Conservation (phyloP, 768 basidiomycete genomes). For the Lentinula boryana region DNA sequence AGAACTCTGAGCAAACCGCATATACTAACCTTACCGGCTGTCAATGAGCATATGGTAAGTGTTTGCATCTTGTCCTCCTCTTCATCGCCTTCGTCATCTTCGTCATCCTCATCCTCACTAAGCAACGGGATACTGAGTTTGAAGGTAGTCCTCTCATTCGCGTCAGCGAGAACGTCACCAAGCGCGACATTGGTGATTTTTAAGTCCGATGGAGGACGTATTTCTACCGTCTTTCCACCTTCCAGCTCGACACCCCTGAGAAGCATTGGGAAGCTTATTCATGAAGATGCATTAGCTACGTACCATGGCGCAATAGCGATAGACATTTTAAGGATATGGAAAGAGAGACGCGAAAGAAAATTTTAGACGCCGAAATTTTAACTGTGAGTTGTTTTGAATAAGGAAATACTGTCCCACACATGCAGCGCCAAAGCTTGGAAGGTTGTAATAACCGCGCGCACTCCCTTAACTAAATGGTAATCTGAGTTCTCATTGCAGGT, state of each 20-base stretch:
- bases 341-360: neutral
- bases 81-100: slow-evolving; percentile 28
- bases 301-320: slow-evolving; percentile 66
- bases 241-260: slow-evolving; percentile 56
- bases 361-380: neutral
- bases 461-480: slow-evolving; percentile 41
- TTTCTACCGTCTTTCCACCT: slow-evolving; percentile 49
- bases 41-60: slow-evolving; percentile 73
- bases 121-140: slow-evolving; percentile 51
- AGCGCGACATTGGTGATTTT: slow-evolving; percentile 80
- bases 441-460: neutral
- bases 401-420: neutral
- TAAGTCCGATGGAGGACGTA: slow-evolving; percentile 63
- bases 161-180: slow-evolving; percentile 63
- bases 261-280: slow-evolving; percentile 7
- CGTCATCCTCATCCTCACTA: slow-evolving; percentile 39
- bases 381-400: neutral
- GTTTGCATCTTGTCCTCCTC: slow-evolving; percentile 23
- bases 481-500: slow-evolving; percentile 14
- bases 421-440: neutral
- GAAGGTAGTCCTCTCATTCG: slow-evolving; percentile 53
- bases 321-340: slow-evolving; percentile 10
- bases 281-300: slow-evolving; percentile 14
- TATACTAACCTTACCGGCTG: slow-evolving; percentile 66
- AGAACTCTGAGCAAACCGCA: neutral